Conservation (phyloP, 768 basidiomycete genomes). For the Bullera alba region DNA sequence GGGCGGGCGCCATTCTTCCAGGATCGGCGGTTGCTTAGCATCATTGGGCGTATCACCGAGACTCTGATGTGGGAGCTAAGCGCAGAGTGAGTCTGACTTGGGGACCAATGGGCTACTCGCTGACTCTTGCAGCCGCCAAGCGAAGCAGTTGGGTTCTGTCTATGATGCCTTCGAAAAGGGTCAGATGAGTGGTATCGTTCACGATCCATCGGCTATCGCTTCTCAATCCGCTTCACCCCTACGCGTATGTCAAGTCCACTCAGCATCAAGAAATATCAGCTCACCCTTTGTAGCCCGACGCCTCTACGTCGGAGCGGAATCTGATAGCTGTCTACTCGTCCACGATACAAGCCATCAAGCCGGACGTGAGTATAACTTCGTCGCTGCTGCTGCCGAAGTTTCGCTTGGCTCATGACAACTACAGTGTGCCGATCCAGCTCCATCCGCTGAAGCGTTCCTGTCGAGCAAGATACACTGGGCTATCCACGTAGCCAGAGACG, state of each 20-base stretch:
- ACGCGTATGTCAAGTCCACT: constrained; percentile 8
- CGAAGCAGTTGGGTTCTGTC: constrained; percentile 51
- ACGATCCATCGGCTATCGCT: constrained; percentile 52
- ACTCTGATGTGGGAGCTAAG: constrained; percentile 61
- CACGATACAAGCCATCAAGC: constrained; percentile 58
- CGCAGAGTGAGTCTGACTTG: constrained; percentile 55
- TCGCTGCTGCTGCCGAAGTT: background rate
- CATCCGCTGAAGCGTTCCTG: constrained; percentile 54
- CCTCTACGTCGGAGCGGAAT: constrained; percentile 55
- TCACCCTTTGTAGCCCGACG: constrained; percentile 45
- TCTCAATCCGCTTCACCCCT: constrained; percentile 10
- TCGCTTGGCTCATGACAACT: background rate
- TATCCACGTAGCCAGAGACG: constrained; percentile 46
- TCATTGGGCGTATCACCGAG: constrained; percentile 62
- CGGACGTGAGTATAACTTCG: constrained; percentile 56
- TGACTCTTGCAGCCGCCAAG: constrained; percentile 55
- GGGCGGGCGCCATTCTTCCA: constrained; percentile 22
- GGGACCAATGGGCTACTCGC: background rate
- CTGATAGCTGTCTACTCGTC: constrained; percentile 63
- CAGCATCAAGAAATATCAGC: constrained; percentile 6
- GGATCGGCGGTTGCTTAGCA: constrained; percentile 57
- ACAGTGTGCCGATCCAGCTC: constrained; percentile 49
- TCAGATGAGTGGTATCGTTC: constrained; percentile 52
- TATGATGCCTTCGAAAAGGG: constrained; percentile 59
- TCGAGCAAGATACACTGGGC: constrained; percentile 58